Base-by-base conservation (phyloP, 2,329 filamentous ascomycete species). In the Paecilomyces fulvus region DNA sequence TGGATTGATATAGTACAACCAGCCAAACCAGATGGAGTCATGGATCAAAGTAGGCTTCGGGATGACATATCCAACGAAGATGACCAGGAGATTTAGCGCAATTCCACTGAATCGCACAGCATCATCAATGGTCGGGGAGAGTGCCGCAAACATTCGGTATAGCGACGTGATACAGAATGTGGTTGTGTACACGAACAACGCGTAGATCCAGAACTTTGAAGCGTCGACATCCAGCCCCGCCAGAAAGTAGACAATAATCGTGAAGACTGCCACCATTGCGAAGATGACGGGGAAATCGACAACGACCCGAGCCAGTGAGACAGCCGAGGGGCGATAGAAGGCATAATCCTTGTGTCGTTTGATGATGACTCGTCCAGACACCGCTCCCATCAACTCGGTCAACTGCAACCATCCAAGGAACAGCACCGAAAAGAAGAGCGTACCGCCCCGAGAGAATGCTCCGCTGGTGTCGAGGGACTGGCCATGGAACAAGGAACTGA, bases 401-500 rank as follows among this genome's bases (percentile, higher is more conserved):
- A 95, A 75, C 58, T 92, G 88, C 4, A 94, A 78, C 85, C 84
- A 88, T 56, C 79, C 79, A 5, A 87, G 75, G 71, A 88, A 86
- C 30, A 87, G 68, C 60, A 87, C 83, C 1, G 82, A 83, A 72
- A 87, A 87, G 77, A 88, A 87, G 8, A 84, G 70, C 7, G 80
- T 77, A 67, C 85, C 85, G 6, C 84, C 83, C 61, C 84, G 78
- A 4, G 79, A 75, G 68, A 88, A 88, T 11, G 83, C 81, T 33
- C 85, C 85, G 46, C 74, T 77, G 1, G 84, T 86, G 63, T 82
- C 77, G 4, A 79, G 64, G 0, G 81, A 73, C 65, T 85, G 77
- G 11, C 83, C 88, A 64, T 90, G 89, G 73, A 94, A 94, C 17
- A 94, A 77, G 1, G 86, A 89, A 1, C 88, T 87, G 55, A 92